Percentiles rank a stretch among this genome's conserved stretches.
phyloP scores from a whole-genome alignment of 1,139 yeast species.

The Saccharomyces hybrid region DNA sequence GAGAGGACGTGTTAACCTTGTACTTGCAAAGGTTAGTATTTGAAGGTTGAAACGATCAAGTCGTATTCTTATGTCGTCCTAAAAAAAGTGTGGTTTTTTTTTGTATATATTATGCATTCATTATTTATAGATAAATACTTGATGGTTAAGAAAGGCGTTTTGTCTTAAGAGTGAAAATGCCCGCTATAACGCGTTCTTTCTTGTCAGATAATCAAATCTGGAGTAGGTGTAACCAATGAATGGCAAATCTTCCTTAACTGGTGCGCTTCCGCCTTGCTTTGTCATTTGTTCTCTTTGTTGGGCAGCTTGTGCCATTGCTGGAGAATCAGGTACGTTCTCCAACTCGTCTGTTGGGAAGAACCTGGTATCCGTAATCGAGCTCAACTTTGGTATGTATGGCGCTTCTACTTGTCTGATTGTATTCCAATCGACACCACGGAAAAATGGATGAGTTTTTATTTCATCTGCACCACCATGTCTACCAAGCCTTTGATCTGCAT shows the following conservation, averaged over 20 bases:
- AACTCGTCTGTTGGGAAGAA: slow-evolving; percentile 98
- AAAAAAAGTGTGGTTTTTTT: background rate
- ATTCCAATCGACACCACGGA: slow-evolving; percentile 97
- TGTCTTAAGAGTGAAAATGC: background rate
- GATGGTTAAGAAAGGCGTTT: background rate
- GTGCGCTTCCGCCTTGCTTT: slow-evolving; percentile 32
- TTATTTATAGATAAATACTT: slow-evolving; percentile 2
- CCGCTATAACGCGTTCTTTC: slow-evolving; percentile 65
- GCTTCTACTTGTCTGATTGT: slow-evolving; percentile 89
- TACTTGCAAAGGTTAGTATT: no score
- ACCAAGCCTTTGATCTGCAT: slow-evolving; percentile 81
- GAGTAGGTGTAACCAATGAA: slow-evolving; percentile 96
- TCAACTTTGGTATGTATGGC: slow-evolving; percentile 80
- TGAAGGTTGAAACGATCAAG: no score
- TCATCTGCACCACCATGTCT: slow-evolving; percentile 92
- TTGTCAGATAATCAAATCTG: slow-evolving; percentile 83
- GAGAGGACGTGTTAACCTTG: no score
- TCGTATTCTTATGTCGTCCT: no score
- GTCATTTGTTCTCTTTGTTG: slow-evolving; percentile 41
- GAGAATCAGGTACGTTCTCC: slow-evolving; percentile 90
- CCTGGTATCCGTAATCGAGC: slow-evolving; percentile 89
- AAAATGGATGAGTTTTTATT: slow-evolving; percentile 86
- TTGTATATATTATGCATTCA: background rate
- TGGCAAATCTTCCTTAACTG: slow-evolving; percentile 74
- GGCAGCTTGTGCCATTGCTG: slow-evolving; percentile 72